A percentile compares a stretch with the other conserved stretches of the same genome.
Evolutionary conservation across 2,329 filamentous ascomycete species (phyloP).

Genomic region (Aschersonia sp.): DNA sequence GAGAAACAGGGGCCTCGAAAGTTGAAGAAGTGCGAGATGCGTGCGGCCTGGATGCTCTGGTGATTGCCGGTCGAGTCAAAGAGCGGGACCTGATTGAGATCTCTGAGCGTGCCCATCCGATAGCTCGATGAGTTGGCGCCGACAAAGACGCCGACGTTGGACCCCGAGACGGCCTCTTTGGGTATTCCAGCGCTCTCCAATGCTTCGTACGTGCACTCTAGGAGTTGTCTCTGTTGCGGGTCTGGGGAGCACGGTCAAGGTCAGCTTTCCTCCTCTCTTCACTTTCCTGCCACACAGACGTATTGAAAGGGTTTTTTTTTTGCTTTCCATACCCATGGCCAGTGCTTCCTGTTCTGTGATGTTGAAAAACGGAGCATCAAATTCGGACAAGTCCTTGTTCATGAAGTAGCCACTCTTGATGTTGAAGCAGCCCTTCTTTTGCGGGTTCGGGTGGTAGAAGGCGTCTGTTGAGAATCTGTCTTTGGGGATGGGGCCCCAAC

Average conservation of each 20-base stretch:
- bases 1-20: conserved; percentile 37
- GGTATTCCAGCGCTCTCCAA: conserved; percentile 37
- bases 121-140: conserved; percentile 34
- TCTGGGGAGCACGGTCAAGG: conserved; percentile 16
- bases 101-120: conserved; percentile 25
- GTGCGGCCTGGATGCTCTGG: conserved; percentile 36
- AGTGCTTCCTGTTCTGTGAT: conserved; percentile 34
- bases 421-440: conserved; percentile 25
- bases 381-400: conserved; percentile 27
- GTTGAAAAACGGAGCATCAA: conserved; percentile 38
- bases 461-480: conserved; percentile 30
- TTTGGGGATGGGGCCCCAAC: conserved; percentile 26
- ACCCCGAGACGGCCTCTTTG: conserved; percentile 29
- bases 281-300: background rate
- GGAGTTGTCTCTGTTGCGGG: conserved; percentile 35
- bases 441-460: conserved; percentile 27
- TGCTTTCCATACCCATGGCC: conserved; percentile 23
- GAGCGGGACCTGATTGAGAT: conserved; percentile 32
- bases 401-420: conserved; percentile 25
- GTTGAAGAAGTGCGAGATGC: conserved; percentile 40
- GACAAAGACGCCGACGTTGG: conserved; percentile 34
- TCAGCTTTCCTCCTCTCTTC: background rate
- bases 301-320: background rate
- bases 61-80: conserved; percentile 35
- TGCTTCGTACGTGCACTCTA: conserved; percentile 39